These are phyloP conservation scores for Talaromyces amestolkiae DNA, from an alignment of 2,329 filamentous ascomycete species.

Conservation along the genomic window DNA sequence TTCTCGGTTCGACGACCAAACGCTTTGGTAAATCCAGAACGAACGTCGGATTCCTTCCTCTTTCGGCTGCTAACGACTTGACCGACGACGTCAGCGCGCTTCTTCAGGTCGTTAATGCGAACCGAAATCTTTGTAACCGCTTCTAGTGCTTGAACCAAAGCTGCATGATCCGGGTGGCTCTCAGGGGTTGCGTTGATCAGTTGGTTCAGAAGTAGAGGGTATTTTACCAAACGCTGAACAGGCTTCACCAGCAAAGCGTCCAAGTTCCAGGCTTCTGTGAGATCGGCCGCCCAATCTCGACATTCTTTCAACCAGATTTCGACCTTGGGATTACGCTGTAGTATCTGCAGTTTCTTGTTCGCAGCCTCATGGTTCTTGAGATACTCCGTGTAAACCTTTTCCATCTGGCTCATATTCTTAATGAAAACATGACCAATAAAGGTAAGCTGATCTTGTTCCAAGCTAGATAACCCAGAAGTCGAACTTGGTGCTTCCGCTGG, in stretches of 20 bases:
- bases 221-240: conserved; percentile 90
- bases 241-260: conserved; percentile 97
- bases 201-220: conserved; percentile 79
- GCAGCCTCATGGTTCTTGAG: conserved; percentile 64
- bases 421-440: conserved; percentile 60
- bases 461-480: conserved; percentile 40
- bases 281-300: conserved; percentile 83
- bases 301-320: conserved; percentile 88
- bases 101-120: conserved; percentile 90
- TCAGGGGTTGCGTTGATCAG: conserved; percentile 74
- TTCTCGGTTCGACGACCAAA: conserved; percentile 89
- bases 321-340: conserved; percentile 57
- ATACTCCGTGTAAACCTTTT: conserved; percentile 64
- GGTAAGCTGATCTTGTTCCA: conserved; percentile 59
- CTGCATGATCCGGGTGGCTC: conserved; percentile 76
- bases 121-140: conserved; percentile 62
- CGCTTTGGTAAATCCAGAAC: conserved; percentile 78
- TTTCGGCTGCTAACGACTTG: conserved; percentile 81
- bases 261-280: conserved; percentile 91
- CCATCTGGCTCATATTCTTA: conserved; percentile 57
- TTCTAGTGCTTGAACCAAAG: conserved; percentile 69
- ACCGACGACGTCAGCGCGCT: conserved; percentile 87
- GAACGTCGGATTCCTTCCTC: conserved; percentile 83
- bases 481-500: conserved; percentile 29
- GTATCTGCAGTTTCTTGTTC: conserved; percentile 57